phyloP scores from a whole-genome alignment of 208 protist species.

The Leishmania tropica region DNA sequence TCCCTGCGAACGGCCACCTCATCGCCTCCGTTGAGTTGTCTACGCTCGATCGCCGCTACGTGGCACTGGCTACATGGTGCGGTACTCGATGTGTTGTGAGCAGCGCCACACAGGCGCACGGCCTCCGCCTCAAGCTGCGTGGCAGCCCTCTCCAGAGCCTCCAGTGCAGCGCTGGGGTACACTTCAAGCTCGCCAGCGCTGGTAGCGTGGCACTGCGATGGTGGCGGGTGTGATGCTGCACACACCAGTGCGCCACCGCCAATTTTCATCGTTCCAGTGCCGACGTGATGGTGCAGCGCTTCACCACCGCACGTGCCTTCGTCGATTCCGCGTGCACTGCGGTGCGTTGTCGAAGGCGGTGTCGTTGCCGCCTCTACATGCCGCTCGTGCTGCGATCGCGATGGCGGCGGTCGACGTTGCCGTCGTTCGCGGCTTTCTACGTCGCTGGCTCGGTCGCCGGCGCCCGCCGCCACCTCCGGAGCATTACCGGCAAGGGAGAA shows the following conservation, averaged over 20 bases:
- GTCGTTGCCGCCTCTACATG: neutral
- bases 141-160: conserved; percentile 18
- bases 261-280: neutral
- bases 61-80: neutral
- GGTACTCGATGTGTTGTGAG: neutral
- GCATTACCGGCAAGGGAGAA: neutral
- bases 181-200: conserved; percentile 1
- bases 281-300: neutral
- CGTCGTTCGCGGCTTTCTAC: neutral
- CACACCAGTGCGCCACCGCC: neutral
- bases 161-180: conserved; percentile 21
- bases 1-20: neutral
- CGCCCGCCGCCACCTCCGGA: neutral
- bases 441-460: neutral
- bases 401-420: neutral
- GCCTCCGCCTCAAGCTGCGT: conserved; percentile 21
- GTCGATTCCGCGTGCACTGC: neutral
- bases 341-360: neutral
- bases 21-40: neutral
- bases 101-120: conserved; percentile 1
- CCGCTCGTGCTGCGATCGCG: neutral
- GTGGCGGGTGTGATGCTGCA: neutral
- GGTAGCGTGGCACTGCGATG: neutral
- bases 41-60: neutral
- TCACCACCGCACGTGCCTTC: neutral